These are phyloP conservation scores for Biscogniauxia sp. DNA, from an alignment of 2,329 filamentous ascomycete species.

Conservation along the genomic window DNA sequence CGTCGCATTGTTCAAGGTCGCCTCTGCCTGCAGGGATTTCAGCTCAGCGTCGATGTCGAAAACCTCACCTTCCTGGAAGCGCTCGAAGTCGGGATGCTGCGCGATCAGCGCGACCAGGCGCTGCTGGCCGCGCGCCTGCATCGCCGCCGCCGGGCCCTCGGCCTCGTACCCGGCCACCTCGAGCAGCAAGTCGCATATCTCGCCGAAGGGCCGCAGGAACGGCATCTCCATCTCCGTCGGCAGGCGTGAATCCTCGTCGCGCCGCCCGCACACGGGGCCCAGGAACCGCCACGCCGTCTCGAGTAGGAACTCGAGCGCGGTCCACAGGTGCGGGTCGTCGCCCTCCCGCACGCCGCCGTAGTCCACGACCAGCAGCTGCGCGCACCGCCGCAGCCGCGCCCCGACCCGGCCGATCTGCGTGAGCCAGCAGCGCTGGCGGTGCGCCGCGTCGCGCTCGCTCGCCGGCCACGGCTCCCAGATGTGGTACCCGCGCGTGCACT, in stretches of 20 bases:
- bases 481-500: conserved; percentile 4
- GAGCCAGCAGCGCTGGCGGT: conserved; percentile 1
- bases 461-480: conserved; percentile 10
- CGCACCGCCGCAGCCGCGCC: conserved; percentile 1
- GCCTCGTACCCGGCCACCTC: conserved; percentile 5
- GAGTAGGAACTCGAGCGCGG: conserved; percentile 1
- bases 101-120: conserved; percentile 8
- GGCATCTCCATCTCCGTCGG: not conserved
- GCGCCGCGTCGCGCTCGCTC: conserved; percentile 3
- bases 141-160: not conserved
- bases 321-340: conserved; percentile 8
- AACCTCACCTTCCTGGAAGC: conserved; percentile 9
- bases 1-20: too few relatives aligned
- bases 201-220: conserved; percentile 5
- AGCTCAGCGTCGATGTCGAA: conserved; percentile 8
- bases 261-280: conserved; percentile 1
- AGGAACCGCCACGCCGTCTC: conserved; percentile 14
- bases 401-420: conserved; percentile 5
- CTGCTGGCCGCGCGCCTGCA: not conserved
- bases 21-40: not conserved
- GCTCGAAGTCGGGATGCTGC: conserved; percentile 3
- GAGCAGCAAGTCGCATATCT: conserved; percentile 11
- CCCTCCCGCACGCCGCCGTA: not conserved
- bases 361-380: conserved; percentile 7
- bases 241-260: too few relatives aligned